Conservation (phyloP, 2,329 filamentous ascomycete species). For the Grosmannia huntii region DNA sequence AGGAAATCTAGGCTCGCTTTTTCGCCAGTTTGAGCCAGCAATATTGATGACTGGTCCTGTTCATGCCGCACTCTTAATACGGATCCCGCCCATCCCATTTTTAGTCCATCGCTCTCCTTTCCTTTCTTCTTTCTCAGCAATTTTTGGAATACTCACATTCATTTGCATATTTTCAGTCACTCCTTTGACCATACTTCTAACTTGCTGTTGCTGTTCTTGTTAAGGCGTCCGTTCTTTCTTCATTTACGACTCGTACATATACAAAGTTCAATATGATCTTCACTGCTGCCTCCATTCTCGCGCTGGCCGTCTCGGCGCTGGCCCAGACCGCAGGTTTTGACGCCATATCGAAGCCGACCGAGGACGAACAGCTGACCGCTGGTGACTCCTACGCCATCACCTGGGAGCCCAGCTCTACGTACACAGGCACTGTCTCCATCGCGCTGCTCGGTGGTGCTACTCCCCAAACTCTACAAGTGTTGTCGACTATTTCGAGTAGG, state of each 20-base stretch:
- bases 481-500: slow-evolving; percentile 37
- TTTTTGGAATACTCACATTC: not conserved
- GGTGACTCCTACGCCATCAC: slow-evolving; percentile 36
- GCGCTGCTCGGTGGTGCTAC: slow-evolving; percentile 39
- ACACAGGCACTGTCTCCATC: slow-evolving; percentile 35
- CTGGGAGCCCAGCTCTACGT: slow-evolving; percentile 32
- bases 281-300: slow-evolving; percentile 35
- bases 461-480: slow-evolving; percentile 27
- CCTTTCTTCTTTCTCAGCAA: not conserved
- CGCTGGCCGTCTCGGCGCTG: slow-evolving; percentile 34
- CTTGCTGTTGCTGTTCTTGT: not conserved
- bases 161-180: not conserved
- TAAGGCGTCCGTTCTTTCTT: not conserved
- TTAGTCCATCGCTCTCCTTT: not conserved
- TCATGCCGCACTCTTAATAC: not conserved
- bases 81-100: not conserved
- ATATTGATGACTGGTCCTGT: not conserved
- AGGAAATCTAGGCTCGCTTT: not conserved
- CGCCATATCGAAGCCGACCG: slow-evolving; percentile 33
- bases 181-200: not conserved
- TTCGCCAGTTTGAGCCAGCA: not conserved
- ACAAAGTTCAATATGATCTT: slow-evolving; percentile 35
- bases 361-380: slow-evolving; percentile 30
- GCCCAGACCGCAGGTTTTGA: slow-evolving; percentile 46
- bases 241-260: not conserved